Evolutionary conservation across 345 rosid species (phyloP).

Genomic region (Melaleuca quinquenervia): DNA sequence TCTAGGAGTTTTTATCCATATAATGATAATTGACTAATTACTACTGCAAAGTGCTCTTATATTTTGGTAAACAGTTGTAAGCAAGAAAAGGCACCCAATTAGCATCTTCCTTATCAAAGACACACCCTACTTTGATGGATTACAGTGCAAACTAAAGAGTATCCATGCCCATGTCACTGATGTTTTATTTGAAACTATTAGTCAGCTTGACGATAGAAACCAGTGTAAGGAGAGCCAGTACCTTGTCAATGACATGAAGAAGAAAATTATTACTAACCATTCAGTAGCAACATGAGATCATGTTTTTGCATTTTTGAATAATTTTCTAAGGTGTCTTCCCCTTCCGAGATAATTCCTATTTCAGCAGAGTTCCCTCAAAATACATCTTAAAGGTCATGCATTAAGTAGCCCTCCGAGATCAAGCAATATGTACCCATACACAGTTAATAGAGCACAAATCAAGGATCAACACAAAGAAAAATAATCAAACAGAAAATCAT

Average conservation of each 20-base stretch:
- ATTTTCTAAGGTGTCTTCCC: neutral
- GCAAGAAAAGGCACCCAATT: neutral
- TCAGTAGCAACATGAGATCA: neutral
- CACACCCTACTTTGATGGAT: neutral
- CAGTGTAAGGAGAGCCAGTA: neutral
- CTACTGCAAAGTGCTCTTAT: neutral
- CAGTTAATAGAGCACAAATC: neutral
- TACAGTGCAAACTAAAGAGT: neutral
- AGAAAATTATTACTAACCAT: neutral
- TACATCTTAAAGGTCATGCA: neutral
- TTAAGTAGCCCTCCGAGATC: neutral
- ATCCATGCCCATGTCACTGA: neutral
- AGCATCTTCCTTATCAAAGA: neutral
- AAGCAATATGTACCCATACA: neutral
- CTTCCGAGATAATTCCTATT: neutral
- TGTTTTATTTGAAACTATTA: neutral
- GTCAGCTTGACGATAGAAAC: neutral
- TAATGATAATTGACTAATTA: neutral
- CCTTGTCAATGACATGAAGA: neutral
- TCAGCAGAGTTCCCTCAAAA: neutral
- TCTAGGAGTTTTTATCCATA: neutral
- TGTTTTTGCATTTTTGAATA: neutral
- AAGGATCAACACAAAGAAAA: neutral
- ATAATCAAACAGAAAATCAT: neutral
- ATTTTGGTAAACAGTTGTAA: neutral